Evolutionary conservation across 2,329 filamentous ascomycete species (phyloP).

Genomic region (Chaetomium strumarium): DNA sequence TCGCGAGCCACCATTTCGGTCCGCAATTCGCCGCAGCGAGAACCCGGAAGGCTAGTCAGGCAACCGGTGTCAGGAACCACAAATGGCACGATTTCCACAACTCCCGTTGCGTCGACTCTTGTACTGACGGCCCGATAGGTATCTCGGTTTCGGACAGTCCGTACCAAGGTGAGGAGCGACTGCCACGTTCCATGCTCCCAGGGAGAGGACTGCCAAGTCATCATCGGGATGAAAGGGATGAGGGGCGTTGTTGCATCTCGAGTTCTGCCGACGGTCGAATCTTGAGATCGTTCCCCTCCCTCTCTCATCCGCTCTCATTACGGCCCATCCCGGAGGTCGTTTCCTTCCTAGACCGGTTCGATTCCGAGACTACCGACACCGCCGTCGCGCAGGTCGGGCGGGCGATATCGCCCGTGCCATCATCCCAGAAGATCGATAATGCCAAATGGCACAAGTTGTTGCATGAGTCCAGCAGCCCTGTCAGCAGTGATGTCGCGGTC

Average conservation of each 20-base stretch:
- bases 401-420: slow-evolving; percentile 13
- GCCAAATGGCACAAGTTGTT: slow-evolving; percentile 25
- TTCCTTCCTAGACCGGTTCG: slow-evolving; percentile 2
- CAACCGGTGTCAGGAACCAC: not conserved
- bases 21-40: not conserved
- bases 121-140: not conserved
- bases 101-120: not conserved
- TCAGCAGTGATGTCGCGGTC: slow-evolving; percentile 9
- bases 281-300: slow-evolving; percentile 6
- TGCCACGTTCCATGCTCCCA: not conserved
- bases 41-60: not conserved
- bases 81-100: not conserved
- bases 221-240: not conserved
- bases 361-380: slow-evolving; percentile 23
- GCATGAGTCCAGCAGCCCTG: slow-evolving; percentile 12
- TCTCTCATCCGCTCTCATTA: slow-evolving; percentile 21
- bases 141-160: not conserved
- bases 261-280: slow-evolving; percentile 12
- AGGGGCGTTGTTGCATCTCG: slow-evolving; percentile 7
- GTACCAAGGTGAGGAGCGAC: not conserved
- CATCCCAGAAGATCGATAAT: slow-evolving; percentile 24
- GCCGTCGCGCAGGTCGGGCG: slow-evolving; percentile 24
- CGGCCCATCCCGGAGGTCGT: slow-evolving; percentile 10
- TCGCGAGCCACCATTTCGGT: not conserved
- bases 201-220: slow-evolving; percentile 1